Base-by-base conservation (phyloP, 371 early-diverging fungal species). In the Mucor circinelloides region DNA sequence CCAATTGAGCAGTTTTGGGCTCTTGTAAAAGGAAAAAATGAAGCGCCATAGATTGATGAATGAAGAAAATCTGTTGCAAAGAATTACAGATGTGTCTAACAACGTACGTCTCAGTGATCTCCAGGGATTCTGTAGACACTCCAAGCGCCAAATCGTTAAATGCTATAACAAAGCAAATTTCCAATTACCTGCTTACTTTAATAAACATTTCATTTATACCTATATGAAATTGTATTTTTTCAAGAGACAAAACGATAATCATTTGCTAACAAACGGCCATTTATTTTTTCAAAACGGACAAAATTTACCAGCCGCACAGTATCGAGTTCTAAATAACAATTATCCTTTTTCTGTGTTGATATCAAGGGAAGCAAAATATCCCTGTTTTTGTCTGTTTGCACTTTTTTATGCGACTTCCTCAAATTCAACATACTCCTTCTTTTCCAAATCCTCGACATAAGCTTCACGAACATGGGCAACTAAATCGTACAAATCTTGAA, bases 401-500 rank as follows among this genome's bases (percentile, higher is more conserved):
- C 2, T 58, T 48, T 73, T 58, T 48, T 73, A 74, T 67, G 74
- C 68, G 36, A 68, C 48, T 68, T 77, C 77, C 31, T 77, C 77
- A 63, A 71, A 77, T 36, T 64, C 67, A 30, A 48, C 67, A 60
- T 72, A 77, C 12, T 75, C 73, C 30, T 71, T 44, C 66, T 73
- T 80, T 27, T 69, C 73, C 12, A 92, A 82, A 68, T 87, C 89
- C 1, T 72, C 76, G 36, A 82, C 79, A 82, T 93, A 93, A 25
- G 87, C 69, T 19, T 80, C 66, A 42, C 78, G 74, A 42, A 94
- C 80, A 76, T 91, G 89, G 13, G 81, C 79, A 66, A 90, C 91
- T 55, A 97, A 69, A 30, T 89, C 86, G 30, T 82, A 81, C 66
- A 98, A 70, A 71, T 96, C 93, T 58, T 89, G 88, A 32, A 98